These are phyloP conservation scores for Scedosporium apiospermum DNA, from an alignment of 2,329 filamentous ascomycete genomes.

Conservation along the genomic window DNA sequence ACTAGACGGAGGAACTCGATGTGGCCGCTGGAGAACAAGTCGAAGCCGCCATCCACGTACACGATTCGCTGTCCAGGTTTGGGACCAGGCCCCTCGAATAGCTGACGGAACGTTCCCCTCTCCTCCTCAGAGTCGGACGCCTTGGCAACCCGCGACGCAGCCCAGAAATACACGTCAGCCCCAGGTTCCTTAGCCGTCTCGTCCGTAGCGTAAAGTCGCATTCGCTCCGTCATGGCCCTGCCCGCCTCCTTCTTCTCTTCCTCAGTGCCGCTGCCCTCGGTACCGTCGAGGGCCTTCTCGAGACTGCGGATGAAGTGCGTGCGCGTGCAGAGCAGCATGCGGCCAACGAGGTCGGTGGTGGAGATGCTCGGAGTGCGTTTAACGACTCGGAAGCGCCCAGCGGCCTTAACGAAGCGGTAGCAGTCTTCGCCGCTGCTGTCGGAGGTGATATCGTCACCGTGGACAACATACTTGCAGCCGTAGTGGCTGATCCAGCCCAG, in stretches of 20 bases:
- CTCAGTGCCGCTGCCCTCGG: conserved; percentile 61
- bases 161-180: conserved; percentile 80
- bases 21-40: conserved; percentile 92
- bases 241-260: conserved; percentile 58
- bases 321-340: conserved; percentile 94
- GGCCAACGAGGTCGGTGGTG: conserved; percentile 93
- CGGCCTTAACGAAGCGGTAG: conserved; percentile 94
- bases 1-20: conserved; percentile 88
- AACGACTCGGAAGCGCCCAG: conserved; percentile 89
- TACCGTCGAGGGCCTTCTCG: conserved; percentile 55
- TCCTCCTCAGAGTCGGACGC: conserved; percentile 37
- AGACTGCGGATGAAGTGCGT: conserved; percentile 86
- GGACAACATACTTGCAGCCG: conserved; percentile 90
- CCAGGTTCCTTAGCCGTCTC: conserved; percentile 70
- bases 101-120: conserved; percentile 52
- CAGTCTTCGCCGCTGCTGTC: conserved; percentile 91
- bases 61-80: conserved; percentile 74
- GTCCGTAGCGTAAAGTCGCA: conserved; percentile 81
- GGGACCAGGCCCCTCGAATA: conserved; percentile 64
- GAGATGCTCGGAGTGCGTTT: conserved; percentile 94
- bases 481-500: conserved; percentile 92
- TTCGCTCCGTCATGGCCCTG: conserved; percentile 62
- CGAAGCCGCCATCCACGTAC: conserved; percentile 94
- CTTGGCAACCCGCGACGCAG: conserved; percentile 40
- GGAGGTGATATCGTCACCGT: conserved; percentile 95